Base-by-base conservation (phyloP, 2,329 filamentous ascomycete genomes). In the Fusarium agapanthi region DNA sequence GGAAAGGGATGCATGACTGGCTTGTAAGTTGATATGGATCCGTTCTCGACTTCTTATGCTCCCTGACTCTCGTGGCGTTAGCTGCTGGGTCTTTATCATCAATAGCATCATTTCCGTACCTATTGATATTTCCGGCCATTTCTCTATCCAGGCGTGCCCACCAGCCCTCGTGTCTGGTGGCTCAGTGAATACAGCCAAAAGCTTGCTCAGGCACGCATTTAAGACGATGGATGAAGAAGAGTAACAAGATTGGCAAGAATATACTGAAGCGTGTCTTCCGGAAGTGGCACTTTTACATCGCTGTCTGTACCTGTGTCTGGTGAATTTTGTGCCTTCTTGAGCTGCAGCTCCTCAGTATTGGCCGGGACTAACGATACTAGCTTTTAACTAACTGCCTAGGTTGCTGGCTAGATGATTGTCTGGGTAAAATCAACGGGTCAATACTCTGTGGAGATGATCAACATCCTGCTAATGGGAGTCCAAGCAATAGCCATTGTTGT, bases 61-160 rank as follows among this genome's bases (percentile, higher is more conserved):
- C 22, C 15, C 24, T 37, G 22, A 14, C 24, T 5, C 32, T 43
- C 65, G n/a, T 40, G 16, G 9, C 7, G 40, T 26, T 15, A 73
- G 65, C 77, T 77, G 79, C 22, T 81, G 78, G 79, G 72, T 80
- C 22, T 81, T 82, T 56, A 77, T 81, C 32, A 76, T 82, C 20
- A 79, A 81, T 40, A 79, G 80, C 10, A 72, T 81, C 26, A 80
- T 82, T 50, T 79, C 50, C n/a, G 13, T 63, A n/a, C 50, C 63
- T 3, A 61, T 66, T n/a, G 41, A 32, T 2, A 35, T 66, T 30
- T 69, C 76, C 7, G 79, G 79, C 13, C 80, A 58, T 65, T 77
- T 35, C 68, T 80, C 18, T 77, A 75, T n/a, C 77, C 78, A 1
- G 77, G 76, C 26, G 45, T 77, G 1, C 77, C 79, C 16, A 75